phyloP scores from a whole-genome alignment of 495 filamentous ascomycete genomes.

The Penicillium fimorum region DNA sequence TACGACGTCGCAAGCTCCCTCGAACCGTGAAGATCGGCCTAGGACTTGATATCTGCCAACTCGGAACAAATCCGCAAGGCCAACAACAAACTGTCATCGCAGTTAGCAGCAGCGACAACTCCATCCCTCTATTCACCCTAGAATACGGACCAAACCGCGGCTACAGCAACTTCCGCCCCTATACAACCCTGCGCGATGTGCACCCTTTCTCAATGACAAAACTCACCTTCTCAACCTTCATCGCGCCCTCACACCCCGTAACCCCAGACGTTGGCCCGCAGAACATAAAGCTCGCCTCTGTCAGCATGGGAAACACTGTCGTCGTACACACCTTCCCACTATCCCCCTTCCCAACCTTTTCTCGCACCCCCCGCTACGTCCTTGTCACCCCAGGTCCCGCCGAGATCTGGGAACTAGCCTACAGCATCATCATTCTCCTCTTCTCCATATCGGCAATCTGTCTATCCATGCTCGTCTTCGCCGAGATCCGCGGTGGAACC shows the following conservation, averaged over 20 bases:
- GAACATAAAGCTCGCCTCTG: conserved; percentile 77
- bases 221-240: conserved; percentile 73
- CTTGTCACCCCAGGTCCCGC: conserved; percentile 56
- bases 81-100: conserved; percentile 77
- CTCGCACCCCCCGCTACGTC: conserved; percentile 62
- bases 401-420: conserved; percentile 44
- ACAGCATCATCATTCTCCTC: conserved; percentile 50
- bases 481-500: conserved; percentile 63
- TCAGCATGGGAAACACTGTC: conserved; percentile 79
- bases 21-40: conserved; percentile 61
- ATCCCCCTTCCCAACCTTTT: conserved; percentile 48
- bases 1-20: conserved; percentile 54
- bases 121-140: conserved; percentile 73
- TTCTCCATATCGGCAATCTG: conserved; percentile 55
- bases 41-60: conserved; percentile 69
- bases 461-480: conserved; percentile 61
- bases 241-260: conserved; percentile 51
- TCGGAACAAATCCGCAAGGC: conserved; percentile 53
- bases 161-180: conserved; percentile 58
- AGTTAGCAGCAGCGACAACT: conserved; percentile 77
- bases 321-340: conserved; percentile 84
- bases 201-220: conserved; percentile 86
- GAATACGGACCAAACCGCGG: conserved; percentile 53
- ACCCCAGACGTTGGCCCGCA: conserved; percentile 49
- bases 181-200: conserved; percentile 65